Evolutionary conservation across 2,329 filamentous ascomycete genomes (phyloP), one percentile per base, ranked within the genome.

Genomic region (Aspergillus ochraceus): DNA sequence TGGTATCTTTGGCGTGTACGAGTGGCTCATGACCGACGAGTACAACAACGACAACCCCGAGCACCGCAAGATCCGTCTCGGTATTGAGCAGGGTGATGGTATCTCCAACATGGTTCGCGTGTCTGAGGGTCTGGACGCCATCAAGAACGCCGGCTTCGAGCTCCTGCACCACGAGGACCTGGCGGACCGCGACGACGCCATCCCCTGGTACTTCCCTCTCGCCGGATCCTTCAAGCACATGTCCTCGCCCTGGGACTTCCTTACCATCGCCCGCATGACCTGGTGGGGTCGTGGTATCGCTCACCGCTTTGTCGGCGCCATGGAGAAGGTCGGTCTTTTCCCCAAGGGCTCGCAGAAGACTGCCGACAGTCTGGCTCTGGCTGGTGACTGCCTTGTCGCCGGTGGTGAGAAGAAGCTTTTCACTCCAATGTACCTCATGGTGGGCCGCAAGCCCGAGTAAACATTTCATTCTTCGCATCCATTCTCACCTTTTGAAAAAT

Each of bases 401-500:
- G 94, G 94, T 77, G 94, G 88, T 39, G 86, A 87, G 76, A 84
- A 93, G 81, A 90, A 96, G 77, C 85, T 98, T n/a, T 98, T 98
- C 80, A 98, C 94, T 1, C 94, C 94, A 58, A 98, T 98, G 94
- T 97, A 97, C 80, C 82, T 98, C 73, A 97, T 97, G 91, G 86
- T 97, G 60, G 94, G 87, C 62, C 88, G 91, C 79, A 97, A 97
- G 84, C 92, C 94, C 47, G 72, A 77, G 72, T 76, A 74, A 72
- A 9, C 26, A 61, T 32, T 10, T 36, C 14, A 12, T 4, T 14
- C 24, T 51, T 11, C 20, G 9, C 45, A 47, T 47, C 45, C 3
- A 14, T 4, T 5, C 12, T 20, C 45, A 12, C 20, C 2, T 5
- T 19, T 20, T 47, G 24, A 20, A 47, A 54, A 58, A 56, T 46